Conservation (phyloP, 2,329 filamentous ascomycete genomes). For the Pleomassaria siparia region DNA sequence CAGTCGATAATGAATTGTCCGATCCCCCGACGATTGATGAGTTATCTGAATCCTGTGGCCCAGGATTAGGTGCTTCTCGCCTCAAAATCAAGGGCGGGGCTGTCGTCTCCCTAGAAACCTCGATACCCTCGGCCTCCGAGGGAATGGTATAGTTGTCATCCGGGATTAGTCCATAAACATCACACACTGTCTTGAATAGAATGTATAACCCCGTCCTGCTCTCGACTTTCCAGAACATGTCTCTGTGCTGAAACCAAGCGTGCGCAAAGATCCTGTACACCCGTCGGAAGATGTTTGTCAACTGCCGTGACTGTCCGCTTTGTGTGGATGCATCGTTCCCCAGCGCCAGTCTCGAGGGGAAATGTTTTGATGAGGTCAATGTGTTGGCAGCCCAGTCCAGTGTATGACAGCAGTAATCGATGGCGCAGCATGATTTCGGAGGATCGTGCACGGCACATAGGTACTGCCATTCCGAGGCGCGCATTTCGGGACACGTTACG, state of each 20-base stretch:
- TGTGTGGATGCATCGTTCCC: slow-evolving; percentile 46
- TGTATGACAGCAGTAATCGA: slow-evolving; percentile 98
- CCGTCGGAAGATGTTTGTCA: slow-evolving; percentile 92
- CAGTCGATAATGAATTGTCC: slow-evolving; percentile 54
- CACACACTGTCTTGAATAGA: slow-evolving; percentile 96
- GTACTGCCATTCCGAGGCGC: slow-evolving; percentile 98
- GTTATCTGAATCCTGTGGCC: slow-evolving; percentile 21
- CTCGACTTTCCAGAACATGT: slow-evolving; percentile 94
- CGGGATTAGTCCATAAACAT: slow-evolving; percentile 84
- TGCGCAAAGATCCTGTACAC: slow-evolving; percentile 97
- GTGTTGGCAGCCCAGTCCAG: slow-evolving; percentile 97
- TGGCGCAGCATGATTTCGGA: slow-evolving; percentile 94
- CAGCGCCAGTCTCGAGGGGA: slow-evolving; percentile 77
- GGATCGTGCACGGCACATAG: slow-evolving; percentile 96
- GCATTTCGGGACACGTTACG: slow-evolving; percentile 94
- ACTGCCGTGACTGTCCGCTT: slow-evolving; percentile 69
- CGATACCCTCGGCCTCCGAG: slow-evolving; percentile 81
- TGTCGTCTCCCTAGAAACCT: slow-evolving; percentile 48
- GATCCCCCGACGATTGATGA: slow-evolving; percentile 28
- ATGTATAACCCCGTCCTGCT: slow-evolving; percentile 88
- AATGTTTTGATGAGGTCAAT: slow-evolving; percentile 91
- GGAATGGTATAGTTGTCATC: slow-evolving; percentile 96
- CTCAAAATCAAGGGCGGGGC: slow-evolving; percentile 38
- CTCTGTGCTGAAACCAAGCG: slow-evolving; percentile 96
- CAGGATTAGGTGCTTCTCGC: slow-evolving; percentile 34